Evolutionary conservation across 768 basidiomycete species (phyloP), one percentile per base, ranked within the genome.

Genomic region (Agrocybe chaxingu): DNA sequence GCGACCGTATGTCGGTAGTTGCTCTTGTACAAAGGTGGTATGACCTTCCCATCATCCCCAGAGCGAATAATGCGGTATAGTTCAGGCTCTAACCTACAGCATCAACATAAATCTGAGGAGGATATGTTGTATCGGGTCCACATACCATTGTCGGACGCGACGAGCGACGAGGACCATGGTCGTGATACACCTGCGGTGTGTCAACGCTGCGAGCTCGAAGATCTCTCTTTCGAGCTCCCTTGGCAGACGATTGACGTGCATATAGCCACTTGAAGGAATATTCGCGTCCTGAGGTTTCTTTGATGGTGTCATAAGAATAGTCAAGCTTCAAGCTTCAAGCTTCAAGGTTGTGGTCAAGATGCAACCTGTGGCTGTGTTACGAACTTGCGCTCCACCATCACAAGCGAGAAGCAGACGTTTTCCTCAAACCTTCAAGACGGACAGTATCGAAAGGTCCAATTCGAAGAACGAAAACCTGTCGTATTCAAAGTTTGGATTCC

Each of bases 61-160:
- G 52, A 53, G 1, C 52, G 42, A 7, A 53, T 49, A n/a, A 49
- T 35, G 11, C 52, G 52, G 24, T 53, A 53, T 7, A 53, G 48
- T n/a, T 53, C 52, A 4, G 48, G 48, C 34, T 49, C 48, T 35
- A 41, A 42, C 48, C 48, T 49, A 49, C 37, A 11, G 10, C 11
- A 35, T 18, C 8, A 32, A 38, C 12, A 6, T 24, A 24, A 24
- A 24, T 24, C 24, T 24, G 24, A 24, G 24, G 24, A 24, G 24
- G 24, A 24, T 24, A 24, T 11, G 44, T 34, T 10, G 11, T 1
- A 10, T 8, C 19, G 16, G 2, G 8, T 16, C 16, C 12, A 33
- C 52, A 13, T 18, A 53, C 52, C 52, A 53, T 16, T 13, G 35
- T 18, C 39, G 24, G 19, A 53, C 31, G 10, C 47, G 42, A 42